Evolutionary conservation across 345 rosid species (phyloP).

Genomic region (Rhizophora mangle): DNA sequence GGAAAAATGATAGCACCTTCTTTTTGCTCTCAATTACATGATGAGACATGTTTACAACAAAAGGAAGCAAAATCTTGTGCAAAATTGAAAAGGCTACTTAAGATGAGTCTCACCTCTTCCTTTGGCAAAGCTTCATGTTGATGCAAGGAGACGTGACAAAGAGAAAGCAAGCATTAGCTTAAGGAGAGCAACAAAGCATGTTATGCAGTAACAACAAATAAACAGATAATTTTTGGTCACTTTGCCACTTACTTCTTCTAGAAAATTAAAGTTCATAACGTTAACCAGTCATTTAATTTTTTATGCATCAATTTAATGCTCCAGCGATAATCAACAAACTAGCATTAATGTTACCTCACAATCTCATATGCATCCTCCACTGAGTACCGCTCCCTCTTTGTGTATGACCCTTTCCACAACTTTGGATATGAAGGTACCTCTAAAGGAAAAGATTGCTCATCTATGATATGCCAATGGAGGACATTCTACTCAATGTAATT

Average conservation of each 20-base stretch:
- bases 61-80: not conserved
- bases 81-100: not conserved
- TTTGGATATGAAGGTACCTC: slow-evolving; percentile 82
- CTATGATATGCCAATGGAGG: slow-evolving; percentile 96
- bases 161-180: slow-evolving; percentile 29
- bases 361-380: slow-evolving; percentile 88
- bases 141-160: slow-evolving; percentile 31
- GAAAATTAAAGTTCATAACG: too few relatives aligned
- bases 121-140: slow-evolving; percentile 76
- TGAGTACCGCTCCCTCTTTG: slow-evolving; percentile 86
- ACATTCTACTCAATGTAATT: slow-evolving; percentile 72
- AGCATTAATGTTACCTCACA: slow-evolving; percentile 56
- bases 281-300: not conserved
- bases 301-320: not conserved
- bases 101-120: slow-evolving; percentile 65
- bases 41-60: not conserved
- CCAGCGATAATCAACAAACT: not conserved
- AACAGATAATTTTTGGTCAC: too few relatives aligned
- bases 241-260: too few relatives aligned
- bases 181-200: not conserved
- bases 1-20: not conserved
- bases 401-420: slow-evolving; percentile 85
- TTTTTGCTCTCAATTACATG: not conserved
- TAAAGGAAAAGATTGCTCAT: slow-evolving; percentile 84
- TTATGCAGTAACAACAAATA: not conserved